phyloP scores from a whole-genome alignment of 495 filamentous ascomycete species.

The Trichocladium antarcticum region DNA sequence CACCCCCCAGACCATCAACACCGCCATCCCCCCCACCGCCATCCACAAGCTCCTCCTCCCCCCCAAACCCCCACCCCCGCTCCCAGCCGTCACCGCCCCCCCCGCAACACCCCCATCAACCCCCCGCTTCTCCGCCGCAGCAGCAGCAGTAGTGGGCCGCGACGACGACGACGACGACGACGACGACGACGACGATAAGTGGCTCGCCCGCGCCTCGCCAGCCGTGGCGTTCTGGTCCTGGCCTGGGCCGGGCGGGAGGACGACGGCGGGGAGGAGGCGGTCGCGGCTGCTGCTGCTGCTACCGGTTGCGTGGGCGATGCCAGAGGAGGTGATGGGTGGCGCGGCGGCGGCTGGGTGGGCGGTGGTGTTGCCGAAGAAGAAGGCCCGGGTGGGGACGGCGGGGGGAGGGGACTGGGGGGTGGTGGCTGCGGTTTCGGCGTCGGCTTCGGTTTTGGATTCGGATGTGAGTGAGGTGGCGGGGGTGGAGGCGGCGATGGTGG shows the following conservation, averaged over 20 bases:
- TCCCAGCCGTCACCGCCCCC: no score
- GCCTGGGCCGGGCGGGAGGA: not conserved
- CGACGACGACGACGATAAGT: not conserved
- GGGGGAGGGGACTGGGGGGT: not conserved
- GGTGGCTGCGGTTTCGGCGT: not conserved
- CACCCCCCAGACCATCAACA: no score
- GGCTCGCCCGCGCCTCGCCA: not conserved
- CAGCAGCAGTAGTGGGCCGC: no score
- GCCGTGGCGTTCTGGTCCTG: not conserved
- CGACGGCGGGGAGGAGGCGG: not conserved
- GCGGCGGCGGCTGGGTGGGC: not conserved
- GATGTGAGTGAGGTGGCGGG: not conserved
- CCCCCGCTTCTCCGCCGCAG: no score
- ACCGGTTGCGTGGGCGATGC: not conserved
- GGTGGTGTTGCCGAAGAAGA: conserved; percentile 3
- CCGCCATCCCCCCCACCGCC: no score
- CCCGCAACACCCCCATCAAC: no score
- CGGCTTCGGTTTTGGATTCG: not conserved
- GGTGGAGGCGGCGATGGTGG: not conserved
- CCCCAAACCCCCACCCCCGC: no score
- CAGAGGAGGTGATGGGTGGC: not conserved
- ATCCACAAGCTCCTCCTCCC: no score
- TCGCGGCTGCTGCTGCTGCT: not conserved
- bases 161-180: not conserved
- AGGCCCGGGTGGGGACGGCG: not conserved